Evolutionary conservation across 1,139 yeast species (phyloP), one percentile per base, ranked within the genome.

Genomic region (Hemisphaericaspora lyxosophila): DNA sequence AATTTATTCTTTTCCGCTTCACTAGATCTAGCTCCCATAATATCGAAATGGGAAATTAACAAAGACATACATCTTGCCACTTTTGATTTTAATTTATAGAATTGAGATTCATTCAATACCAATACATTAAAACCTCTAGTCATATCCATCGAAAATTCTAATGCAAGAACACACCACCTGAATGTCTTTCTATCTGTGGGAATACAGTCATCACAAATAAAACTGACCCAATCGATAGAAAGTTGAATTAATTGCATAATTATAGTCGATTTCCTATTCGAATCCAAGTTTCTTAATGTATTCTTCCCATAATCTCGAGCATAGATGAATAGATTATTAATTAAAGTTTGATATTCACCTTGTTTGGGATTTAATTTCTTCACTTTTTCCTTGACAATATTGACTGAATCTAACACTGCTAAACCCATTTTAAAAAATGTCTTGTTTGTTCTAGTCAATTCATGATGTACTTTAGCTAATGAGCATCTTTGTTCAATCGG

Each of bases 1-100:
- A 70, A 65, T 53, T 71, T 70, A 49, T 67, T 74, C 63, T 74
- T 70, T 49, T 83, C 89, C 3, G 89, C 89, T 44, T 87, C 94
- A 55, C 85, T 85, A 5, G 96, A 85, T 53, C 97, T 75, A 0
- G 97, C 97, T 38, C 98, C 98, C 96, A 92, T 92, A 41, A 92
- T 89, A 64, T 92, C 98, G 56, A 92, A 92, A 64, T 92, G 98
- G 0, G 97, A 87, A 47, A 92, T 90, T 45, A 92, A 72, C 38
- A 92, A 68, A 1, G 97, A 82, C 94, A 92, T 89, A 61, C 97
- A 89, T 2, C 95, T 86, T 0, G 97, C 96, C 31, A 92, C 96
- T 55, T 88, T 89, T 39, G 80, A 74, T 50, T 89, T 82, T 50
- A 92, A 67, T 35, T 73, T 67, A 41, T 76, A 70, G 55, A 90